phyloP scores from a whole-genome alignment of 345 rosid species.

The Rhizophora mangle region DNA sequence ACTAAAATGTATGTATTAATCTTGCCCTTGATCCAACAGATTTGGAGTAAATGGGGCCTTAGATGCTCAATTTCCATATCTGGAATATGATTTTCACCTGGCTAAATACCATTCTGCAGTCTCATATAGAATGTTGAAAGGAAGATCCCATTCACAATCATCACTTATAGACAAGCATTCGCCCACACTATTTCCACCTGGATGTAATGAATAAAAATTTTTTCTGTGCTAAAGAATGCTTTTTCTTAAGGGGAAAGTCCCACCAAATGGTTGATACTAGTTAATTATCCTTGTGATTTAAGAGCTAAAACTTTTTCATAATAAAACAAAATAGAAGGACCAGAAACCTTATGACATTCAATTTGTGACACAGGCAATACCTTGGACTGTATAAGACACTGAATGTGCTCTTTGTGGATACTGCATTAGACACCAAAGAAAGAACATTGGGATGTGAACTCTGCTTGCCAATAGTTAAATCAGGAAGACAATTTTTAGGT shows the following conservation, averaged over 20 bases:
- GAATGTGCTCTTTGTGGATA: slow-evolving; percentile 60
- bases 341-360: not conserved
- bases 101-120: no score
- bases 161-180: no score
- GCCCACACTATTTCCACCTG: not conserved
- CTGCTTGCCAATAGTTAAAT: slow-evolving; percentile 50
- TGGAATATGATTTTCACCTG: no score
- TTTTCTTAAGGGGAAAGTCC: not conserved
- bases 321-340: not conserved
- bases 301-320: not conserved
- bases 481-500: slow-evolving; percentile 74
- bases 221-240: not conserved
- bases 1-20: no score
- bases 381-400: slow-evolving; percentile 83
- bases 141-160: no score
- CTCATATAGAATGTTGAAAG: no score
- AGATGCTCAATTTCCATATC: no score
- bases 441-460: slow-evolving; percentile 50
- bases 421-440: slow-evolving; percentile 61
- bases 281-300: no score
- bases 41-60: no score
- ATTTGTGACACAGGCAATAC: slow-evolving; percentile 32
- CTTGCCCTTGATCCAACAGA: no score
- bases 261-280: not conserved
- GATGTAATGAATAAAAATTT: not conserved